Evolutionary conservation across 1,284 basidiomycete genomes (phyloP).

Genomic region (Ceratobasidium sp.): DNA sequence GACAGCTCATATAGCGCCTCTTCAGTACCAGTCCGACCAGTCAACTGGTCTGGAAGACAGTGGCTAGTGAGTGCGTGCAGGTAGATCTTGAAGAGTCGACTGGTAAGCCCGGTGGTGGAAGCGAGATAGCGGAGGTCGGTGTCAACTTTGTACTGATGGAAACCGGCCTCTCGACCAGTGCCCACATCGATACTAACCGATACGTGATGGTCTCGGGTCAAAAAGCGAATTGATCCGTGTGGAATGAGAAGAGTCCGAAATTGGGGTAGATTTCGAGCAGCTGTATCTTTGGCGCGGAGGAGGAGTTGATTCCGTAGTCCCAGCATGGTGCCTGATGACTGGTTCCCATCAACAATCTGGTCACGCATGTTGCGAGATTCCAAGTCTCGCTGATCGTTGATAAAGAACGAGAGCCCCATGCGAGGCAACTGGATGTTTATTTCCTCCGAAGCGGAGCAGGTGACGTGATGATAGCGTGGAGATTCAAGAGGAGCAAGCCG

Average conservation of each 20-base stretch:
- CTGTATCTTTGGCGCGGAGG: slow-evolving; percentile 33
- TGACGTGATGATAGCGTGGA: slow-evolving; percentile 36
- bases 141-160: slow-evolving; percentile 60
- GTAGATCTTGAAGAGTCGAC: slow-evolving; percentile 60
- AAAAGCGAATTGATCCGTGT: slow-evolving; percentile 53
- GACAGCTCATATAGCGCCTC: slow-evolving; percentile 61
- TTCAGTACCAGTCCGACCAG: slow-evolving; percentile 62
- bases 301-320: slow-evolving; percentile 51
- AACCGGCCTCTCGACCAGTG: slow-evolving; percentile 16
- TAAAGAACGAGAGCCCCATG: slow-evolving; percentile 48
- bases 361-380: slow-evolving; percentile 49
- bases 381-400: slow-evolving; percentile 44
- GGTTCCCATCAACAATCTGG: slow-evolving; percentile 53
- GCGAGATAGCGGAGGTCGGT: slow-evolving; percentile 59
- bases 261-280: slow-evolving; percentile 25
- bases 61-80: slow-evolving; percentile 64
- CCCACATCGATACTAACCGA: slow-evolving; percentile 13
- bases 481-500: slow-evolving; percentile 32
- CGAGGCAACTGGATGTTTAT: slow-evolving; percentile 48
- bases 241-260: slow-evolving; percentile 58
- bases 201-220: slow-evolving; percentile 40
- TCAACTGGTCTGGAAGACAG: slow-evolving; percentile 63
- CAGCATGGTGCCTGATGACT: slow-evolving; percentile 53
- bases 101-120: slow-evolving; percentile 55
- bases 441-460: neutral